phyloP scores from a whole-genome alignment of 495 filamentous ascomycete genomes.

The Oidiodendron maius region DNA sequence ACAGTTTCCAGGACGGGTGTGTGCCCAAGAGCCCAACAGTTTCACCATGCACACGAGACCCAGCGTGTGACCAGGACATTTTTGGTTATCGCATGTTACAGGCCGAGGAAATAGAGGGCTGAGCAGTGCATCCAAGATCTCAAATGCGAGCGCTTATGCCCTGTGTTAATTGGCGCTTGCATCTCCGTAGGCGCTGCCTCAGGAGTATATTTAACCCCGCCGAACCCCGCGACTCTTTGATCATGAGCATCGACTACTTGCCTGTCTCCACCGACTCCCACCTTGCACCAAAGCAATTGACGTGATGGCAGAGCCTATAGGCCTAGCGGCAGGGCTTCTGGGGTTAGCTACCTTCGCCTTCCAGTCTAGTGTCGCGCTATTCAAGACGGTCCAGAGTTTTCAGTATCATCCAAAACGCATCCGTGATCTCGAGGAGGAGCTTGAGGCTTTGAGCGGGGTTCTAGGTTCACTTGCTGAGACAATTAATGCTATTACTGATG shows the following conservation, averaged over 20 bases:
- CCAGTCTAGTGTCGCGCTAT: conserved; percentile 35
- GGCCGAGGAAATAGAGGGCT: too few species aligned
- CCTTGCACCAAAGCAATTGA: conserved; percentile 8
- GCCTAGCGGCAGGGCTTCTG: conserved; percentile 16
- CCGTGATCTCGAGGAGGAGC: conserved; percentile 36
- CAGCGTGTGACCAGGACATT: too few species aligned
- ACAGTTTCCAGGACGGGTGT: too few species aligned
- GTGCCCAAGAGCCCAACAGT: too few species aligned
- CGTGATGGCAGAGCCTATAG: conserved; percentile 21
- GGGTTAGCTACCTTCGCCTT: conserved; percentile 31
- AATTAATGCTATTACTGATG: conserved; percentile 14
- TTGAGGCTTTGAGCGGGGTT: conserved; percentile 33
- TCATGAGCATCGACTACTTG: conserved; percentile 11
- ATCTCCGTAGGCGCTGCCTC: too few species aligned
- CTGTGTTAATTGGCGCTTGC: too few species aligned
- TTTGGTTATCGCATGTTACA: too few species aligned
- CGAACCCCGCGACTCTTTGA: too few species aligned
- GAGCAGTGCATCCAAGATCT: too few species aligned
- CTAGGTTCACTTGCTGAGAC: conserved; percentile 29
- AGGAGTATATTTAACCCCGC: too few species aligned
- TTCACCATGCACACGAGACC: too few species aligned
- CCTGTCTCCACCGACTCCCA: conserved; percentile 8
- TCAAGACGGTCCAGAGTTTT: conserved; percentile 35
- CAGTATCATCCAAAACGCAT: conserved; percentile 31
- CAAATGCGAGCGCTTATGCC: too few species aligned